Percentiles rank a stretch among this genome's conserved stretches.
phyloP scores from a whole-genome alignment of 768 basidiomycete species.

The Tephrocybe sp. region DNA sequence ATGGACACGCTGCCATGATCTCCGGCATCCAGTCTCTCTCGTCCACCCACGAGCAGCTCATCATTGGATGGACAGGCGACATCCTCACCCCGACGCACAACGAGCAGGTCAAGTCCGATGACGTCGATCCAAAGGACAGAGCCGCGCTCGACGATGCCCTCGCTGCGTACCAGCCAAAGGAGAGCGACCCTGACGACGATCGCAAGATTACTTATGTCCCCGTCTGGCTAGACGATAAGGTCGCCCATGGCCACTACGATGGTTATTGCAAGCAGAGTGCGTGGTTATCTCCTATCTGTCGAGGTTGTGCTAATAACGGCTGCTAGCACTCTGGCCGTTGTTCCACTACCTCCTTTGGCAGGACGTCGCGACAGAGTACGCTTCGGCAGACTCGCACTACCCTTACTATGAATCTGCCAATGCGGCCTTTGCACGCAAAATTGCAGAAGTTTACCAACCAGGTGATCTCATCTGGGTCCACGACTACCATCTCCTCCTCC shows the following conservation, averaged over 20 bases:
- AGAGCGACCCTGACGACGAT: conserved; percentile 53
- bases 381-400: conserved; percentile 84
- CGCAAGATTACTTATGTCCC: conserved; percentile 77
- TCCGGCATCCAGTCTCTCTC: conserved; percentile 87
- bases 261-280: conserved; percentile 97
- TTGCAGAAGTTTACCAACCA: conserved; percentile 74
- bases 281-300: conserved; percentile 35
- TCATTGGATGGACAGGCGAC: conserved; percentile 95
- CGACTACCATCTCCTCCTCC: conserved; percentile 94
- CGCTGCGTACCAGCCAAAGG: conserved; percentile 56
- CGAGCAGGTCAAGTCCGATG: conserved; percentile 47
- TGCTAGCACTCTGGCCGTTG: conserved; percentile 88
- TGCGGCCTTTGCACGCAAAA: conserved; percentile 71
- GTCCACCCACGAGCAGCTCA: conserved; percentile 83
- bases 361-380: conserved; percentile 88
- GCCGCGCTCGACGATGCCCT: conserved; percentile 67
- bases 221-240: conserved; percentile 87
- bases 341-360: conserved; percentile 99
- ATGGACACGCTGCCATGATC: conserved; percentile 95
- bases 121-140: conserved; percentile 62
- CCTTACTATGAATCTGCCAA: conserved; percentile 82
- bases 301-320: not conserved
- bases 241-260: conserved; percentile 93
- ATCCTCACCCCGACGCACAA: conserved; percentile 52
- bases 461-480: conserved; percentile 96